Conservation (phyloP, 352 stramenopile genomes). For the Aphanomyces astaci region DNA sequence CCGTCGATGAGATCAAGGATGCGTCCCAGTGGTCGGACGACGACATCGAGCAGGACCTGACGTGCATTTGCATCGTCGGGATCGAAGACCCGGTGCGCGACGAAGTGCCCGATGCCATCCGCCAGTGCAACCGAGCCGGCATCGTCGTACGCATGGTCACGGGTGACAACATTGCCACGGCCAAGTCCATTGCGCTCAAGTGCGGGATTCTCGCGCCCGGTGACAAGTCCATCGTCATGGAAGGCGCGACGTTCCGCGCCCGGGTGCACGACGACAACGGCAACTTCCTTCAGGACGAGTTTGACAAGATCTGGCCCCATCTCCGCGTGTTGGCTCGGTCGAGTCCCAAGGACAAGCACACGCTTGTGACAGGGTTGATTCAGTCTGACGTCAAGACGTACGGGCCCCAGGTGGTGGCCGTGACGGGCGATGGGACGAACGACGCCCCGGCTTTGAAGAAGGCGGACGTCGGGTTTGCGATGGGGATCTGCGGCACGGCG, state of each 20-base stretch:
- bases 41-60: slow-evolving; percentile 33
- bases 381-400: slow-evolving; percentile 20
- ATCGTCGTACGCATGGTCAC: slow-evolving; percentile 90
- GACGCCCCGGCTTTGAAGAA: slow-evolving; percentile 87
- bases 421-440: slow-evolving; percentile 91
- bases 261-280: slow-evolving; percentile 40
- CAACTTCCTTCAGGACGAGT: slow-evolving; percentile 47
- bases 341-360: slow-evolving; percentile 85
- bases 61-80: slow-evolving; percentile 71
- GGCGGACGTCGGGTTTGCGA: slow-evolving; percentile 85
- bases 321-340: slow-evolving; percentile 88
- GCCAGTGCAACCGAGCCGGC: slow-evolving; percentile 85
- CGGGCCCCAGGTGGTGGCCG: slow-evolving; percentile 68
- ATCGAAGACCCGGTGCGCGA: slow-evolving; percentile 90
- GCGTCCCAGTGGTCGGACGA: slow-evolving; percentile 23
- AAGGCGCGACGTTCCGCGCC: slow-evolving; percentile 48
- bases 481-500: slow-evolving; percentile 75
- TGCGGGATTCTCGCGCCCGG: slow-evolving; percentile 79
- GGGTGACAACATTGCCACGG: slow-evolving; percentile 87
- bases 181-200: slow-evolving; percentile 75
- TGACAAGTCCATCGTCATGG: slow-evolving; percentile 29
- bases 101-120: slow-evolving; percentile 85
- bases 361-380: slow-evolving; percentile 84
- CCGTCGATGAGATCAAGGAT: slow-evolving; percentile 20
- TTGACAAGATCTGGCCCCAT: slow-evolving; percentile 75